phyloP scores from a whole-genome alignment of 768 basidiomycete genomes.

The Lactarius sp. region DNA sequence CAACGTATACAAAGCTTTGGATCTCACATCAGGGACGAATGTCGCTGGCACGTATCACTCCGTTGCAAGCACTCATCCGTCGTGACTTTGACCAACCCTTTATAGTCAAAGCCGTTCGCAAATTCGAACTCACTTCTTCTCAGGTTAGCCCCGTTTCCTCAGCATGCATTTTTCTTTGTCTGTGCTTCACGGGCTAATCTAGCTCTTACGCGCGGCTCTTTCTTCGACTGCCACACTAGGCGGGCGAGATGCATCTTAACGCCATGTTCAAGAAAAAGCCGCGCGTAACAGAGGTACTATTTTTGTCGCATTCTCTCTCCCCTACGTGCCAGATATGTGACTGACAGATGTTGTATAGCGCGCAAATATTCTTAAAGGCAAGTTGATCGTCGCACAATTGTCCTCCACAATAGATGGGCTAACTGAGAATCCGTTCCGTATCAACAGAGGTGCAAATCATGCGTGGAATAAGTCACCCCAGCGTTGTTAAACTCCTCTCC shows the following conservation, averaged over 20 bases:
- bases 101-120: slow-evolving; percentile 89
- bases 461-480: slow-evolving; percentile 90
- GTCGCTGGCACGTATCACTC: slow-evolving; percentile 64
- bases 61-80: slow-evolving; percentile 22
- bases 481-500: slow-evolving; percentile 84
- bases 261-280: slow-evolving; percentile 94
- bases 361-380: slow-evolving; percentile 94
- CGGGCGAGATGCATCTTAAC: slow-evolving; percentile 90
- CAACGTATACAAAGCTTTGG: slow-evolving; percentile 93
- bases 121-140: slow-evolving; percentile 83
- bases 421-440: not conserved
- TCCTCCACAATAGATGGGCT: not conserved
- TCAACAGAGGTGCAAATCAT: slow-evolving; percentile 98
- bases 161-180: slow-evolving; percentile 30
- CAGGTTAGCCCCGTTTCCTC: slow-evolving; percentile 62
- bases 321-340: slow-evolving; percentile 17
- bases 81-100: slow-evolving; percentile 14
- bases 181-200: slow-evolving; percentile 27
- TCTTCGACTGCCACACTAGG: slow-evolving; percentile 43
- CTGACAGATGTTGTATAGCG: slow-evolving; percentile 53
- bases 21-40: slow-evolving; percentile 66
- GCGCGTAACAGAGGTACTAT: slow-evolving; percentile 93
- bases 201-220: slow-evolving; percentile 27
- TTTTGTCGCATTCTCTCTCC: slow-evolving; percentile 25
- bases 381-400: slow-evolving; percentile 13